A percentile compares a stretch with the other conserved stretches of the same genome.
phyloP scores from a whole-genome alignment of 805 yeast genomes.

The Tetrapisispora arboricola region DNA sequence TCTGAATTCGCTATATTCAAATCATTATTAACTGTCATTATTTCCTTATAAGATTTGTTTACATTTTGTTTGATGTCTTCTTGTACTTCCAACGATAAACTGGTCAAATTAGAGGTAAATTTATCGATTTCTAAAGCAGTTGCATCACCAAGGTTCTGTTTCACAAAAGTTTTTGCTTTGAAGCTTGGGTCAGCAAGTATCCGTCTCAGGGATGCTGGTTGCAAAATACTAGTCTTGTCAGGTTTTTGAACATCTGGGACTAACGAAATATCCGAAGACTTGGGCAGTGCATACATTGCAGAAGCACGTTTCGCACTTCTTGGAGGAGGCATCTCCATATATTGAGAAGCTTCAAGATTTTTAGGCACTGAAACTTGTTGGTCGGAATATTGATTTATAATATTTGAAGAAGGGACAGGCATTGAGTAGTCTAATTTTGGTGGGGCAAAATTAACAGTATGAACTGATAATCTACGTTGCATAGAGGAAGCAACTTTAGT shows the following conservation, averaged over 20 bases:
- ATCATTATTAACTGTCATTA: slow-evolving; percentile 49
- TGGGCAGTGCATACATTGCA: not conserved
- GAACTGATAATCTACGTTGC: slow-evolving; percentile 38
- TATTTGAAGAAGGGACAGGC: slow-evolving; percentile 16
- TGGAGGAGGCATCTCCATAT: not conserved
- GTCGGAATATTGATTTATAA: not conserved
- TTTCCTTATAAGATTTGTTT: slow-evolving; percentile 52
- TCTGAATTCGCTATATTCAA: slow-evolving; percentile 55
- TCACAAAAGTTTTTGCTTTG: slow-evolving; percentile 40
- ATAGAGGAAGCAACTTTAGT: slow-evolving; percentile 33
- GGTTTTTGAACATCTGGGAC: not conserved
- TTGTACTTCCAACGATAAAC: slow-evolving; percentile 41
- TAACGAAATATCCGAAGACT: not conserved
- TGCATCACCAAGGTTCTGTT: slow-evolving; percentile 46
- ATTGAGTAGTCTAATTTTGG: slow-evolving; percentile 22
- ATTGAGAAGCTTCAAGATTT: not conserved
- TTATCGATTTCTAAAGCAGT: slow-evolving; percentile 65
- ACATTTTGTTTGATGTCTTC: slow-evolving; percentile 50
- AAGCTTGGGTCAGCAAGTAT: slow-evolving; percentile 34
- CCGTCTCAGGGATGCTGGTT: slow-evolving; percentile 14
- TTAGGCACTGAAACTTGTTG: no score
- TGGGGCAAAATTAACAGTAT: slow-evolving; percentile 25
- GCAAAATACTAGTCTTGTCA: not conserved
- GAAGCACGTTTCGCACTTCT: not conserved
- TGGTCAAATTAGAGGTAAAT: slow-evolving; percentile 45